Percentiles rank a stretch among this genome's conserved stretches.
Conservation (phyloP, 768 basidiomycete genomes). For the Pleurotus tuoliensis region DNA sequence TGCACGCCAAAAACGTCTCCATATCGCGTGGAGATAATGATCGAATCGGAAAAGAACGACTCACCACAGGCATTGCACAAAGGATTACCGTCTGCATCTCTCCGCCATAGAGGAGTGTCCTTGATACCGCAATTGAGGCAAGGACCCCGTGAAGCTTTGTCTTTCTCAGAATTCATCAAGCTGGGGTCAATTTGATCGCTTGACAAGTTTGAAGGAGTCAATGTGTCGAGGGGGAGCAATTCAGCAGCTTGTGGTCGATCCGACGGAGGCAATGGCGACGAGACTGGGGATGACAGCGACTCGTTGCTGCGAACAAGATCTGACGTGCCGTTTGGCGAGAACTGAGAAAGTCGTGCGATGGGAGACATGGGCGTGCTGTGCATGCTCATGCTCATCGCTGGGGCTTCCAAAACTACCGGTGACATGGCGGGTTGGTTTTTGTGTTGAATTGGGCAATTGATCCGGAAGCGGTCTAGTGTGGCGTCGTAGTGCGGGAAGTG, state of each 20-base stretch:
- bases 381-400: slow-evolving; percentile 45
- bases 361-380: slow-evolving; percentile 38
- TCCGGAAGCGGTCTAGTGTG: background rate
- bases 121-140: slow-evolving; percentile 78
- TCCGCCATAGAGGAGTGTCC: slow-evolving; percentile 80
- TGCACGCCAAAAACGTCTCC: slow-evolving; percentile 3
- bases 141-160: slow-evolving; percentile 34
- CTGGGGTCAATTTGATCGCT: slow-evolving; percentile 6
- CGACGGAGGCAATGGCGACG: background rate
- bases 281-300: background rate
- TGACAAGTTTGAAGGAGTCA: background rate
- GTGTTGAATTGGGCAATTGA: background rate
- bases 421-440: slow-evolving; percentile 34
- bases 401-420: slow-evolving; percentile 54
- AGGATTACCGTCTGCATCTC: slow-evolving; percentile 75
- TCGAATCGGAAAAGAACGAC: slow-evolving; percentile 25
- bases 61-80: slow-evolving; percentile 91
- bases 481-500: too few species aligned
- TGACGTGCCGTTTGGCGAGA: slow-evolving; percentile 22
- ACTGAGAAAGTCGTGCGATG: slow-evolving; percentile 47
- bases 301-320: slow-evolving; percentile 5
- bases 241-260: background rate
- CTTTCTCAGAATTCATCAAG: slow-evolving; percentile 6
- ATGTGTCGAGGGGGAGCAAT: background rate
- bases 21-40: slow-evolving; percentile 8